phyloP scores from a whole-genome alignment of 331 rosid genomes.

The Prunus yedoensis region DNA sequence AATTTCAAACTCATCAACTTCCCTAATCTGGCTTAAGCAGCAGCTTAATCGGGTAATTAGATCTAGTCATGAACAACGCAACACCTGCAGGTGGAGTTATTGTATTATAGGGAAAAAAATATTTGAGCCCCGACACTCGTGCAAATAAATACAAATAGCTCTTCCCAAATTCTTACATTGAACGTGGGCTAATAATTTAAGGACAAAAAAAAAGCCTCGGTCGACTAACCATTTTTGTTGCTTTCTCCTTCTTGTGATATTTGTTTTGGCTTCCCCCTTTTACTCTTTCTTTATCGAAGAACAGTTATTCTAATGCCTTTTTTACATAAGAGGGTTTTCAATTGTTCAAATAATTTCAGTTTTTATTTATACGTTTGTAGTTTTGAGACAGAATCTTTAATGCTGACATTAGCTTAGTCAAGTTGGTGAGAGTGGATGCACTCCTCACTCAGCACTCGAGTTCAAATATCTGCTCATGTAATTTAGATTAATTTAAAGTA shows the following conservation, averaged over 20 bases:
- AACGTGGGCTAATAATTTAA: neutral
- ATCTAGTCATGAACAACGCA: neutral
- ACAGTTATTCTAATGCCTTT: neutral
- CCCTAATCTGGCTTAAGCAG: neutral
- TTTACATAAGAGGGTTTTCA: neutral
- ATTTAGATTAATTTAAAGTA: too few species aligned
- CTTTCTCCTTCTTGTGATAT: neutral
- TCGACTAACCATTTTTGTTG: conserved; percentile 12
- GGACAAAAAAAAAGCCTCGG: neutral
- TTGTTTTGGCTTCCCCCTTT: neutral
- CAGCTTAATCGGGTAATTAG: neutral
- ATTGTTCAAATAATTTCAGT: too few species aligned
- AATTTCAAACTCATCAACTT: neutral
- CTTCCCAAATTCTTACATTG: neutral
- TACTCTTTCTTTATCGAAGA: neutral
- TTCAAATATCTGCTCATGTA: rapidly evolving
- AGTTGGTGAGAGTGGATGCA: too few species aligned
- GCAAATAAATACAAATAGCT: neutral
- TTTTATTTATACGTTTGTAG: neutral
- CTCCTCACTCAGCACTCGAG: rapidly evolving
- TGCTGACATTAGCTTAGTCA: too few species aligned
- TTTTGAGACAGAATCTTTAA: neutral
- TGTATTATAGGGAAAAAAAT: neutral
- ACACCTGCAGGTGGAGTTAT: neutral
- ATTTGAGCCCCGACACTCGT: neutral